These are phyloP conservation scores for Helenozyma rhizophorensis DNA, from an alignment of 805 yeast genomes.

Conservation along the genomic window DNA sequence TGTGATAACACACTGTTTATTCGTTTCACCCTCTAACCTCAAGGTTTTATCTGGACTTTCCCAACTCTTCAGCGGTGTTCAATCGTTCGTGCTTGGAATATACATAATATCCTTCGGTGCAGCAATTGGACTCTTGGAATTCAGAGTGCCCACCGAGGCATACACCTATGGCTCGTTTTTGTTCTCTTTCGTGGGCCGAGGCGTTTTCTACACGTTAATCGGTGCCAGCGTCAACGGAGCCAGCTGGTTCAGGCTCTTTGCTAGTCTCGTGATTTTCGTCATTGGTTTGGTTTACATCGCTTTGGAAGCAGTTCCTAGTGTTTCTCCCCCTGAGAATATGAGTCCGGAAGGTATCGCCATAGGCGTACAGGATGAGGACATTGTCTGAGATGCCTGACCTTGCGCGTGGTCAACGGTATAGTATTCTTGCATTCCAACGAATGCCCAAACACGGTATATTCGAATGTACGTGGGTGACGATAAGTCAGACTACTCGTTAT, in stretches of 20 bases:
- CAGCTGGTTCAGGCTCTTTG: constrained; percentile 50
- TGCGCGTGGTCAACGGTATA: no score
- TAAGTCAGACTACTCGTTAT: no score
- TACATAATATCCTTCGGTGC: constrained; percentile 53
- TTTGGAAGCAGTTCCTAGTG: constrained; percentile 68
- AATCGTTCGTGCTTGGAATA: constrained; percentile 55
- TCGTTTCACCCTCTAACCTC: constrained; percentile 6
- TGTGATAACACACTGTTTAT: constrained; percentile 18
- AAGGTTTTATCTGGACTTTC: constrained; percentile 46
- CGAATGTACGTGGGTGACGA: no score
- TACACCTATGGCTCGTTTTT: constrained; percentile 62
- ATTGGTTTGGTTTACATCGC: constrained; percentile 57
- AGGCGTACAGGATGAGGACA: constrained; percentile 38
- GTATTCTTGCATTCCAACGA: no score
- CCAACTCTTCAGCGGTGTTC: constrained; percentile 49
- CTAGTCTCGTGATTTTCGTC: constrained; percentile 54
- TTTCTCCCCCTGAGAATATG: constrained; percentile 82
- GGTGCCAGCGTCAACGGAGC: constrained; percentile 43
- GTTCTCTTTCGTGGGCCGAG: constrained; percentile 73
- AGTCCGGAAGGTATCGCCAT: constrained; percentile 41
- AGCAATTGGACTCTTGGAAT: constrained; percentile 49
- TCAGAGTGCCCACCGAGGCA: constrained; percentile 55
- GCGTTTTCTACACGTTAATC: constrained; percentile 43
- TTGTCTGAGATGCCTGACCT: no score
- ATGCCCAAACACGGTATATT: no score